Base-by-base conservation (phyloP, 1,139 yeast genomes). In the Geotrichum australiense region DNA sequence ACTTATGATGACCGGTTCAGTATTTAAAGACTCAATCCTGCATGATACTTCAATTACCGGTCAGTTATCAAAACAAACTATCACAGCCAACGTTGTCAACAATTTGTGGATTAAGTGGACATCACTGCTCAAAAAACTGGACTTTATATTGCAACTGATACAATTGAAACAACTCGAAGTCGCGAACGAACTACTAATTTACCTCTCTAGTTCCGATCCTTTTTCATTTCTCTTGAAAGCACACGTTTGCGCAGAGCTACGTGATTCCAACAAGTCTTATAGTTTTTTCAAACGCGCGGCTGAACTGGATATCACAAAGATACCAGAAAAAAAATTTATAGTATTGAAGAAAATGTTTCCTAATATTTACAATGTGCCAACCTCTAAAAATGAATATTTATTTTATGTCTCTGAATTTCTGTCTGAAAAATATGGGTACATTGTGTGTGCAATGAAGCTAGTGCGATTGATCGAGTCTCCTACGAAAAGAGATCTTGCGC, bases 171-270 rank as follows among this genome's bases (percentile, higher is more conserved):
- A 19, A 11, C 11, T 28, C 5, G 31, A 4, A 12, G 11, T 12
- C 10, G 31, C 31, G 20, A 35, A 35, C n/a, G 35, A 31, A 22
- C n/a, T 40, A 24, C 12, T 35, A 28, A 46, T 36, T 8, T 56
- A 51, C 39, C 39, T 53, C n/a, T 44, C 46, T 5, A 37, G 37
- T 5, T 55, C 52, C 27, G 37, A 41, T 27, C 43, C 53, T 6
- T 39, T 55, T 3, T 41, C 52, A 15, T 21, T 16, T 19, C 18
- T 28, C 3, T 16, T 28, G 12, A 28, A 28, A 16, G 31, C 31
- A 4, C 16, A 15, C 4, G 18, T 28, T 3, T 54, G n/a, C n/a
- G n/a, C n/a, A n/a, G n/a, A n/a, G n/a, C n/a, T n/a, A n/a, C n/a
- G n/a, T n/a, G n/a, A n/a, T n/a, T n/a, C n/a, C n/a, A n/a, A n/a